Base-by-base conservation (phyloP, 164 flowering plant species). In the Magnolia kwangsiensis region DNA sequence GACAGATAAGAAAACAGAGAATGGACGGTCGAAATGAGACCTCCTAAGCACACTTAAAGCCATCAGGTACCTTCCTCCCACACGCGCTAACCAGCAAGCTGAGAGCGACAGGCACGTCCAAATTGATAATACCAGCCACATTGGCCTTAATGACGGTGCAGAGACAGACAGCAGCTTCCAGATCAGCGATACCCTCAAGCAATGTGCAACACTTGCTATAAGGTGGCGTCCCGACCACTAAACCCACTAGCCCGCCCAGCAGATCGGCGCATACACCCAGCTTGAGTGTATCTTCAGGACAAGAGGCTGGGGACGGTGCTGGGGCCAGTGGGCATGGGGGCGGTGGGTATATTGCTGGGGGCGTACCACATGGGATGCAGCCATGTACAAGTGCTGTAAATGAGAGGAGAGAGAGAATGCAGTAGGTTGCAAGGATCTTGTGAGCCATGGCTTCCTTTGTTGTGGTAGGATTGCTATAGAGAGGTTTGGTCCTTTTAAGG, bases 101-200 rank as follows among this genome's bases (percentile, higher is more conserved):
- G 3, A 89, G 83, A 3, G 90, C 70, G 16, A 88, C 74, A 0
- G 90, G 87, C 51, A 85, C 78, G 27, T 85, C 72, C 80, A 88
- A 51, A 79, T 88, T 87, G 51, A 85, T 78, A 8, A 67, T 13
- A 3, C 89, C 89, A 21, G 85, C 86, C 58, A 86, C 87, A 72
- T 82, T 85, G 49, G 87, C 90, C 82, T 89, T 89, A 37, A 89
- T 77, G 77, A 85, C 90, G 59, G 89, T 86, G 87, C 91, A 89
- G 9, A 89, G 85, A 75, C 91, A 89, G 0, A 74, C 66, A 3
- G 91, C 91, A 8, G 80, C 88, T 66, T 89, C 90, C 64, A 82
- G n/a, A 65, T 88, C 89, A 7, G 67, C 87, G 76, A 88, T 67
- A 2, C 92, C 92, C 6, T 61, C 67, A 1, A 89, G 79, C 79